phyloP scores from a whole-genome alignment of 2,329 filamentous ascomycete species.

The Aspergillus sp. region DNA sequence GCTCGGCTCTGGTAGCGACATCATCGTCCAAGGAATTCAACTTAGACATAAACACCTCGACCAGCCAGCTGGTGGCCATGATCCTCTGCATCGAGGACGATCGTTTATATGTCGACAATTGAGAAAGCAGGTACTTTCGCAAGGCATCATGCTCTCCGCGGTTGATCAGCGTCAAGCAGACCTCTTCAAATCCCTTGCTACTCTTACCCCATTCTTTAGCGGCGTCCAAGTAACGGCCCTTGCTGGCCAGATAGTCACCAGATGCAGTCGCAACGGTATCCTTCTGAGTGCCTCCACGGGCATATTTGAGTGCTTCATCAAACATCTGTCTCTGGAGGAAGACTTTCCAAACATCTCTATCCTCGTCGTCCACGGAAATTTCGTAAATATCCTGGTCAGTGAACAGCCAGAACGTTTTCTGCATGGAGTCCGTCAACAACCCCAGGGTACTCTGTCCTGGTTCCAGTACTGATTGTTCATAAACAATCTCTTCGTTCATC shows the following conservation, averaged over 20 bases:
- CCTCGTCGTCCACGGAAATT: constrained; percentile 82
- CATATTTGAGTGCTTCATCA: constrained; percentile 78
- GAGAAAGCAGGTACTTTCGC: constrained; percentile 80
- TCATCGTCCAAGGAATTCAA: constrained; percentile 91
- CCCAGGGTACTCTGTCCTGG: constrained; percentile 73
- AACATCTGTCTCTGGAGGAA: constrained; percentile 83
- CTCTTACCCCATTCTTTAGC: constrained; percentile 88
- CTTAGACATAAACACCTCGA: constrained; percentile 96
- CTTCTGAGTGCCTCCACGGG: constrained; percentile 70
- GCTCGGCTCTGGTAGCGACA: constrained; percentile 79
- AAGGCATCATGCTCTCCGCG: constrained; percentile 83
- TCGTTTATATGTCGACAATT: constrained; percentile 75
- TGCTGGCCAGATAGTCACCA: constrained; percentile 77
- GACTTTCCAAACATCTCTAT: constrained; percentile 89
- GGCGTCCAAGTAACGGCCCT: constrained; percentile 76
- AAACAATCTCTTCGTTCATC: constrained; percentile 76
- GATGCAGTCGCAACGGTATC: constrained; percentile 89
- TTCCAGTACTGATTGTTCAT: constrained; percentile 79
- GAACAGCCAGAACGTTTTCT: constrained; percentile 97
- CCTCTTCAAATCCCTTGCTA: constrained; percentile 94
- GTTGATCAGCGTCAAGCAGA: constrained; percentile 85
- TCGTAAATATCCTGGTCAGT: constrained; percentile 88
- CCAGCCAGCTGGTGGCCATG: constrained; percentile 91
- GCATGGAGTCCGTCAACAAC: constrained; percentile 80
- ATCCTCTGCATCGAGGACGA: constrained; percentile 81